A percentile compares a stretch with the other conserved stretches of the same genome.
These are phyloP conservation scores for Pezicula radicicola DNA, from an alignment of 2,329 filamentous ascomycete species.

Conservation along the genomic window DNA sequence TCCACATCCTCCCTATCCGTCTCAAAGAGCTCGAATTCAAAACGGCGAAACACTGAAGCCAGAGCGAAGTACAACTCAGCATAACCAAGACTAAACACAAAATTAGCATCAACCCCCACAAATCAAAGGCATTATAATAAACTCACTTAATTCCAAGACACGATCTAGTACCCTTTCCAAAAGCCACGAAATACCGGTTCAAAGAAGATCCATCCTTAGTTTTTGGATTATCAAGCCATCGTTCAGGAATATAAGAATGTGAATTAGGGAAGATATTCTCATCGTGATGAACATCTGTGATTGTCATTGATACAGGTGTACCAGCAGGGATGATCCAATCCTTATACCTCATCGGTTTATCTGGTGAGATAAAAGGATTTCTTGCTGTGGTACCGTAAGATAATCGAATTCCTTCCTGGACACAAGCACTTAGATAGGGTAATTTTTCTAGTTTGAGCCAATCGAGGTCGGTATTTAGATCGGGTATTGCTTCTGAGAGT, in stretches of 20 bases:
- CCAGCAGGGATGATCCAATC: slow-evolving; percentile 14
- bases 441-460: slow-evolving; percentile 33
- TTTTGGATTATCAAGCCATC: slow-evolving; percentile 32
- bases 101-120: too few species aligned
- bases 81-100: too few species aligned
- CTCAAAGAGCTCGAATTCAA: slow-evolving; percentile 5
- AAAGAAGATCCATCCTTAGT: slow-evolving; percentile 19
- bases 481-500: slow-evolving; percentile 19
- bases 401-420: slow-evolving; percentile 12
- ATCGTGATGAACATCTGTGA: slow-evolving; percentile 24
- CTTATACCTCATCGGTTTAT: slow-evolving; percentile 7
- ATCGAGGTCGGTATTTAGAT: slow-evolving; percentile 9
- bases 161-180: slow-evolving; percentile 35
- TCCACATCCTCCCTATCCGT: slow-evolving; percentile 3
- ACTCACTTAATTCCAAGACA: slow-evolving; percentile 33
- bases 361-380: slow-evolving; percentile 4
- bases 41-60: slow-evolving; percentile 4
- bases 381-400: slow-evolving; percentile 8
- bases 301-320: slow-evolving; percentile 13
- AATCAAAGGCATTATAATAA: not conserved
- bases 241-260: slow-evolving; percentile 28
- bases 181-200: slow-evolving; percentile 29
- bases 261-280: slow-evolving; percentile 24
- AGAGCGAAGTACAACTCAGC: not conserved
- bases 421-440: slow-evolving; percentile 29